A percentile compares a stretch with the other conserved stretches of the same genome.
These are phyloP conservation scores for Eucalyptus caleyi DNA, from an alignment of 345 rosid genomes.

Conservation along the genomic window DNA sequence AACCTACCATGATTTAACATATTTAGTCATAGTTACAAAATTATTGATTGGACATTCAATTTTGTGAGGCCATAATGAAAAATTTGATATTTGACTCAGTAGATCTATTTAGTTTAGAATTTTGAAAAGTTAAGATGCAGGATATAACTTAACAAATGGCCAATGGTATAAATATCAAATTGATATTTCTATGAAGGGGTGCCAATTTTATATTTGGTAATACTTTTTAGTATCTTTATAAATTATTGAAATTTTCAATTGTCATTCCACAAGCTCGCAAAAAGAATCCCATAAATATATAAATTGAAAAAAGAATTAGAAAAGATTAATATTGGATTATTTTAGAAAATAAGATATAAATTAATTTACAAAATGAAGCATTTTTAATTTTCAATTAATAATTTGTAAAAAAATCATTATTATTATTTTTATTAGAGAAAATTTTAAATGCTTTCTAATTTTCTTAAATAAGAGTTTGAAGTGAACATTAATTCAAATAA, in stretches of 20 bases:
- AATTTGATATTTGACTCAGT: not conserved
- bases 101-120: not conserved
- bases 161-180: not conserved
- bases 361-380: not conserved
- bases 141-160: not conserved
- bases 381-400: not conserved
- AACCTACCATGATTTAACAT: not conserved
- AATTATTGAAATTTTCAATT: not conserved
- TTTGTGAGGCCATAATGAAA: not conserved
- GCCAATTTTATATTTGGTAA: not conserved
- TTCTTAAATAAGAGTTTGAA: accelerated
- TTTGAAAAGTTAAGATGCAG: not conserved
- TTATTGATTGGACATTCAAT: not conserved
- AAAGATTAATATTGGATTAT: not conserved
- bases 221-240: not conserved
- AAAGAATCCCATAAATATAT: not conserved
- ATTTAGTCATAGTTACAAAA: not conserved
- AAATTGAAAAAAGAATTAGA: not conserved
- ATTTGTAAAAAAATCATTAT: not conserved
- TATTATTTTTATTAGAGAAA: no score
- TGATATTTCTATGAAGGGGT: not conserved
- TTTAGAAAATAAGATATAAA: not conserved
- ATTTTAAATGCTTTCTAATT: accelerated
- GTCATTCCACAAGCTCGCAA: accelerated
- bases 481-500: no score